Conservation (phyloP, 768 basidiomycete species). For the Tricholoma hemisulphureum region DNA sequence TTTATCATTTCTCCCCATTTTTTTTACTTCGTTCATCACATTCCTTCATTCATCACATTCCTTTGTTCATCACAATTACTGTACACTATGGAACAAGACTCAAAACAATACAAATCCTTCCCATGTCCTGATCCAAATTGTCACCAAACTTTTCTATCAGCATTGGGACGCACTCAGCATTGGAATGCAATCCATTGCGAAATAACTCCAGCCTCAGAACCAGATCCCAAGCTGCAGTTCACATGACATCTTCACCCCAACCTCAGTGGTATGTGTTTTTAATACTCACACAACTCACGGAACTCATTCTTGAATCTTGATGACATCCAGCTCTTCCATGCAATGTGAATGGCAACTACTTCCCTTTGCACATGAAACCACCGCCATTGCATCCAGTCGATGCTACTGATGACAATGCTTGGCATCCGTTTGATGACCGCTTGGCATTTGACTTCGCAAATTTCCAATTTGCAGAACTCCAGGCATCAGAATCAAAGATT, state of each 20-base stretch:
- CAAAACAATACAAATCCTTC: background rate
- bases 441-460: background rate
- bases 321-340: background rate
- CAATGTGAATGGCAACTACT: background rate
- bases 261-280: background rate
- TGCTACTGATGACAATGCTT: background rate
- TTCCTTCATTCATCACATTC: background rate
- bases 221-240: background rate
- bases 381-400: background rate
- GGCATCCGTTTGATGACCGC: background rate
- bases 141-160: background rate
- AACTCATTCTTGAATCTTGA: background rate
- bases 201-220: background rate
- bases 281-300: background rate
- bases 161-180: background rate
- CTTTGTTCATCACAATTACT: background rate
- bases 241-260: background rate
- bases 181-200: background rate
- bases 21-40: no score
- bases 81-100: background rate
- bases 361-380: background rate
- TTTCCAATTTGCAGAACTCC: background rate
- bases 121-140: background rate
- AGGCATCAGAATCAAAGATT: background rate
- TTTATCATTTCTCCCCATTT: background rate